These are phyloP conservation scores for Clitopilus hobsonii DNA, from an alignment of 768 basidiomycete species.

Conservation along the genomic window DNA sequence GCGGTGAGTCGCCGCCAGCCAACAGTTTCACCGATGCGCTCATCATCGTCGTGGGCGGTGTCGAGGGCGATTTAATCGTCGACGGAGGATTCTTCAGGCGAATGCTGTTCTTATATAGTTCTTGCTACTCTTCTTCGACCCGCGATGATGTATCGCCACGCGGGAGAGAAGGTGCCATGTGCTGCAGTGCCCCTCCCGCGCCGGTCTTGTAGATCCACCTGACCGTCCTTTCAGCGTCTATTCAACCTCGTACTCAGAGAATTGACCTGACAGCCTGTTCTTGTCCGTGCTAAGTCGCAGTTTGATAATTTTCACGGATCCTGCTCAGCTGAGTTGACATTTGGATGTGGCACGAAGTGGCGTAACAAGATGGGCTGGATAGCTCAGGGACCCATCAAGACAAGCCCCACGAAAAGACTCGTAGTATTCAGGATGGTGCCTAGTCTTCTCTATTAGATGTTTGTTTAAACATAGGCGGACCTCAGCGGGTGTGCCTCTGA, in stretches of 20 bases:
- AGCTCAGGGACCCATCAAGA: neutral
- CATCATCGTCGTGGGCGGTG: neutral
- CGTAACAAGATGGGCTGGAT: neutral
- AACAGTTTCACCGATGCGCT: neutral
- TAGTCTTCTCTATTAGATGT: neutral
- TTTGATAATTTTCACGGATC: too few species aligned
- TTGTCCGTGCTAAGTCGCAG: too few species aligned
- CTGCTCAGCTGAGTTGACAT: too few species aligned
- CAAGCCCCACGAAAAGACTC: neutral
- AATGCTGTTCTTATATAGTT: neutral
- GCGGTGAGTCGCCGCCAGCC: neutral
- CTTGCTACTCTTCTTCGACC: neutral
- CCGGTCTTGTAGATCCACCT: neutral
- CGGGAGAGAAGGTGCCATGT: neutral
- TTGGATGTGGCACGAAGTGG: neutral
- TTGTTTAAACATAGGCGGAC: neutral
- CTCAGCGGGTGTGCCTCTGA: neutral
- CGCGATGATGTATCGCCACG: neutral
- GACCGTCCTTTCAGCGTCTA: neutral
- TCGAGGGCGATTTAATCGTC: neutral
- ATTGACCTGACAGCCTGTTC: too few species aligned
- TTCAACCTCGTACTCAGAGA: too few species aligned
- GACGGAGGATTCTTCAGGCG: neutral
- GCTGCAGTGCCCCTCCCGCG: neutral
- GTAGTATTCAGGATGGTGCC: too few species aligned